A percentile compares a stretch with the other conserved stretches of the same genome.
Evolutionary conservation across 768 basidiomycete genomes (phyloP).

Genomic region (Gelatoporia subvermispora): DNA sequence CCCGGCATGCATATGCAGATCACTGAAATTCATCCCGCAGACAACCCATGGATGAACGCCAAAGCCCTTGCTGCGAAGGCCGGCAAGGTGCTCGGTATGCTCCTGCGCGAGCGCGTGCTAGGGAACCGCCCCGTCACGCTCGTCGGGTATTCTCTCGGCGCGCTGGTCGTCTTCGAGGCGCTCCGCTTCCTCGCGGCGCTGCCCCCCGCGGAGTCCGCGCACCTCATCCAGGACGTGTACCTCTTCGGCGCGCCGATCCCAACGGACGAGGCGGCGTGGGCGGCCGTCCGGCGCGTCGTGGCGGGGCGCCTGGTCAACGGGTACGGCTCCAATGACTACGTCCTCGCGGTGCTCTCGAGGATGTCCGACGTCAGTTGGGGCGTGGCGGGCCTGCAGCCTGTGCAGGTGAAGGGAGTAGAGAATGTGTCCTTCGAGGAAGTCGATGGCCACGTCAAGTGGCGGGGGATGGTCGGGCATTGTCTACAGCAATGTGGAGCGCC

Average conservation of each 20-base stretch:
- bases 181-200: slow-evolving; percentile 43
- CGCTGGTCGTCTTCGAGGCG: slow-evolving; percentile 53
- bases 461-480: slow-evolving; percentile 42
- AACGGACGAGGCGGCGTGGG: slow-evolving; percentile 38
- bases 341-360: slow-evolving; percentile 48
- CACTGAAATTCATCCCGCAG: slow-evolving; percentile 27
- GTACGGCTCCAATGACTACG: slow-evolving; percentile 47
- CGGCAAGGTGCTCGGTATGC: slow-evolving; percentile 48
- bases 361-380: slow-evolving; percentile 42
- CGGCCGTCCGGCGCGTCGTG: slow-evolving; percentile 42
- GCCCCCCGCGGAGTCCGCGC: slow-evolving; percentile 37
- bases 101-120: slow-evolving; percentile 45
- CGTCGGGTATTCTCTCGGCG: slow-evolving; percentile 53
- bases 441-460: slow-evolving; percentile 48
- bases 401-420: slow-evolving; percentile 48
- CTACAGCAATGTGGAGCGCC: slow-evolving; percentile 35
- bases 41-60: slow-evolving; percentile 59
- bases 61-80: slow-evolving; percentile 47
- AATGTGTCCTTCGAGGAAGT: slow-evolving; percentile 44
- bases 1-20: not conserved
- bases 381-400: slow-evolving; percentile 45
- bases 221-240: slow-evolving; percentile 50
- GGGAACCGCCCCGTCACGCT: slow-evolving; percentile 52
- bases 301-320: slow-evolving; percentile 52
- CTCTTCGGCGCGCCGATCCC: slow-evolving; percentile 48